Evolutionary conservation across 257 asterid species (phyloP), one percentile per base, ranked within the genome.

Genomic region (Primulina eburnea): DNA sequence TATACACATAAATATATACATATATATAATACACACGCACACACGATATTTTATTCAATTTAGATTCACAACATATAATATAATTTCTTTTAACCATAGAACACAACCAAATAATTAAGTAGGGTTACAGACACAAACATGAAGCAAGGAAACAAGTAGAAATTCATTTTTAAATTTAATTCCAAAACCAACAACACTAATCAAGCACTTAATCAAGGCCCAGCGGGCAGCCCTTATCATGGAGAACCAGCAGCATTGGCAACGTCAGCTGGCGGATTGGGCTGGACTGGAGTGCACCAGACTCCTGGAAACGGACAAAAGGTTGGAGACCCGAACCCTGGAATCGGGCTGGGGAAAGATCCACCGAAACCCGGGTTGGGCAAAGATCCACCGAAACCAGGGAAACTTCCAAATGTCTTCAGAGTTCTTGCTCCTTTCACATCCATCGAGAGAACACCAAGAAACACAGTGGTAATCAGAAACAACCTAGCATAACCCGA

Each of bases 401-500:
- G 78, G 12, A 47, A 7, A 28, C 65, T 26, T 8, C 74, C 78
- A 26, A 75, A 64, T 68, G 65, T 75, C 33, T 73, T 78, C 52
- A 76, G 76, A 64, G 40, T 55, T 65, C 81, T 73, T 69, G 60
- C 76, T 14, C 30, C 68, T n/a, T 10, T 9, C 8, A 8, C 68
- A 2, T 64, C 30, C 28, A 64, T 34, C 2, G 55, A 17, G 68
- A 64, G n/a, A 2, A 32, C 56, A 64, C 56, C 53, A n/a, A 62
- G 6, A 33, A 34, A 5, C 24, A 62, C 8, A 34, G 67, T 33
- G 67, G n/a, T 14, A 28, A 64, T 35, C 33, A 64, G 68, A 0
- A 64, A 20, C 30, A 64, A 69, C 84, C 70, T 76, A 56, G 53
- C 68, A 61, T 70, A 73, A 69, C 79, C 71, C 78, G 12, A 14